Base-by-base conservation (phyloP, 805 yeast genomes). In the Tetrapisispora fleetii region DNA sequence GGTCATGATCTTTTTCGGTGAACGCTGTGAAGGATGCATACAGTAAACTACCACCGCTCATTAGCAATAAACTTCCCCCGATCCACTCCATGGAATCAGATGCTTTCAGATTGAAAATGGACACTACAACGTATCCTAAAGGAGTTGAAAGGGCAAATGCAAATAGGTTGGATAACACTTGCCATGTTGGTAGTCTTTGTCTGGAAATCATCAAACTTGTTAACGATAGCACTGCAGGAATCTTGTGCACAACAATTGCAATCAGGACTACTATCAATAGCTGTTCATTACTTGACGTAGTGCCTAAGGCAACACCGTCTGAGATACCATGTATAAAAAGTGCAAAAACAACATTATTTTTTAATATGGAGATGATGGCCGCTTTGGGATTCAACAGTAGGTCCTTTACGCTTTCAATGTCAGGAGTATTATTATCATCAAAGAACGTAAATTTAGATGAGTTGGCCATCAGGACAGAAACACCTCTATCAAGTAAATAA, bases 281-380 rank as follows among this genome's bases (percentile, higher is more conserved):
- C 3, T 71, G 60, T 9, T 62, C 66, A 43, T 68, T 67, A 37
- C 69, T 56, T 2, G 72, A 68, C 0, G 83, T 70, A 0, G 83
- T 72, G 0, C 85, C 84, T 37, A 82, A 62, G 0, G 84, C 79
- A 11, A 81, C 66, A 2, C 88, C 88, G 57, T 82, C 88, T 1
- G 81, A 73, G 8, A 77, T 50, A 0, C 83, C 77, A 58, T 82
- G 88, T 1, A 81, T 67, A 2, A 80, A 59, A 10, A 82, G 63
- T 0, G 85, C 83, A 30, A 80, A 59, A 0, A 83, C 79, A 2
- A 77, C 70, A 5, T 83, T 70, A 32, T 78, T 72, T 36, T 59
- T 56, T 18, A 73, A 45, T 1, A 76, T 65, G 3, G 54, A 56
- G 11, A 36, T 72, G 59, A 32, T 47, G 35, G 22, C 63, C 38